Evolutionary conservation across 140 eudicot genomes (phyloP).

Genomic region (Bidens hawaiensis): DNA sequence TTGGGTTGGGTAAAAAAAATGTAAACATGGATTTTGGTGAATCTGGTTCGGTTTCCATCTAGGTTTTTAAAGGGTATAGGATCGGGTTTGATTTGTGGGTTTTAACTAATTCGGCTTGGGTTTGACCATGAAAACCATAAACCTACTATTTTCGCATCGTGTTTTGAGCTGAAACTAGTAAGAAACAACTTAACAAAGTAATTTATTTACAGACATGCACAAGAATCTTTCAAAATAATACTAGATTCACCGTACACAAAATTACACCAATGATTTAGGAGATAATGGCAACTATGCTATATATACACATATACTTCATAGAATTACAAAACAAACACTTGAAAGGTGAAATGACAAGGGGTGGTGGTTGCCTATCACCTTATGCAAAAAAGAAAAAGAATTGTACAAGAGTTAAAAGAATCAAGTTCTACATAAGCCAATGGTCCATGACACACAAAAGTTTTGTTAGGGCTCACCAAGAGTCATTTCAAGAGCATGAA

Average conservation of each 20-base stretch:
- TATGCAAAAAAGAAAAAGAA: slow-evolving; percentile 16
- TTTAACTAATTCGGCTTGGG: too few relatives aligned
- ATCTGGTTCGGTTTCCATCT: too few relatives aligned
- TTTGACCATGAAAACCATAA: too few relatives aligned
- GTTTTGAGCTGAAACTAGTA: too few relatives aligned
- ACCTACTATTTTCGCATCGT: too few relatives aligned
- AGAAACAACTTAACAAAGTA: too few relatives aligned
- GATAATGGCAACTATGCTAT: not conserved
- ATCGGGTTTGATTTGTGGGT: too few relatives aligned
- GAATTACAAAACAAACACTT: not conserved
- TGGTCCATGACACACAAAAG: slow-evolving; percentile 31
- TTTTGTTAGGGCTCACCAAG: slow-evolving; percentile 30
- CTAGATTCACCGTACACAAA: not conserved
- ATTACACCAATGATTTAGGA: too few relatives aligned
- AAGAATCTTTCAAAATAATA: not conserved
- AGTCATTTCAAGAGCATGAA: slow-evolving; percentile 30
- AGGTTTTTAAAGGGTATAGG: too few relatives aligned
- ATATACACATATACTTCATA: slow-evolving; percentile 1
- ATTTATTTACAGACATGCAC: too few relatives aligned
- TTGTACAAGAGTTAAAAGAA: slow-evolving; percentile 26
- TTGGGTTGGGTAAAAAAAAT: too few relatives aligned
- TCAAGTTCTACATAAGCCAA: slow-evolving; percentile 27
- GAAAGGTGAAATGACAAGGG: slow-evolving; percentile 29
- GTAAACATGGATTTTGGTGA: too few relatives aligned
- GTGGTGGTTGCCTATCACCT: slow-evolving; percentile 14